A percentile compares a stretch with the other conserved stretches of the same genome.
These are phyloP conservation scores for Baudoinia panamericana DNA, from an alignment of 495 filamentous ascomycete genomes.

Conservation along the genomic window DNA sequence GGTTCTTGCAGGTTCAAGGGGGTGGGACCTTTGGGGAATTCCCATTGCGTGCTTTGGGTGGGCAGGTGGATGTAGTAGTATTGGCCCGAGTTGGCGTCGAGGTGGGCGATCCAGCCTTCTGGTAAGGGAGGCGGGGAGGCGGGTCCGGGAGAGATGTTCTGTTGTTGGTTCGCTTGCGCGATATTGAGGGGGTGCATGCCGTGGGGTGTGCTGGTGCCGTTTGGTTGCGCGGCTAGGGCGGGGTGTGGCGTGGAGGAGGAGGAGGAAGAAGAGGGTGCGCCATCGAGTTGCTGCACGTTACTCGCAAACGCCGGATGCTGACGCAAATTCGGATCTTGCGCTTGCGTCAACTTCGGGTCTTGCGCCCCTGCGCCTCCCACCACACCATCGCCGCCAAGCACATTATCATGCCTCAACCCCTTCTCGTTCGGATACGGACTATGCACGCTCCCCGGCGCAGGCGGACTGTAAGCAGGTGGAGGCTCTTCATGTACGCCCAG, in stretches of 20 bases:
- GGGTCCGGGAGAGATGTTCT: slow-evolving; percentile 32
- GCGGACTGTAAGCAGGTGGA: slow-evolving; percentile 80
- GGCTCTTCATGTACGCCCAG: slow-evolving; percentile 55
- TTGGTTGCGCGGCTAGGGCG: slow-evolving; percentile 28
- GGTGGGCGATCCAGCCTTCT: slow-evolving; percentile 95
- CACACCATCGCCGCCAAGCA: slow-evolving; percentile 34
- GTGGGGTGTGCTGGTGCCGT: slow-evolving; percentile 14
- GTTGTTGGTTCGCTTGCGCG: slow-evolving; percentile 14
- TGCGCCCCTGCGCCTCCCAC: not conserved
- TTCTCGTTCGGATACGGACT: slow-evolving; percentile 60
- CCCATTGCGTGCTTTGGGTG: slow-evolving; percentile 95
- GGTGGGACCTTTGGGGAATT: slow-evolving; percentile 86
- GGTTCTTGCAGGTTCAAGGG: slow-evolving; percentile 70
- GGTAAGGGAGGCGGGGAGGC: slow-evolving; percentile 81
- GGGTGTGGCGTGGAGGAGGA: slow-evolving; percentile 4
- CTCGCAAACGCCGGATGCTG: slow-evolving; percentile 75
- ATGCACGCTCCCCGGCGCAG: slow-evolving; percentile 27
- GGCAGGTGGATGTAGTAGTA: slow-evolving; percentile 98
- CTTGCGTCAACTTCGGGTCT: slow-evolving; percentile 13
- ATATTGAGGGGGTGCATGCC: slow-evolving; percentile 15
- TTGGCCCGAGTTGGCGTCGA: slow-evolving; percentile 88
- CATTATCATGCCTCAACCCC: slow-evolving; percentile 34
- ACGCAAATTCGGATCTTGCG: slow-evolving; percentile 36
- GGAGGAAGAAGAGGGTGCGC: slow-evolving; percentile 12
- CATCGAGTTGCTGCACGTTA: not conserved